phyloP scores from a whole-genome alignment of 441 rosid species.

The Erodium texanum region DNA sequence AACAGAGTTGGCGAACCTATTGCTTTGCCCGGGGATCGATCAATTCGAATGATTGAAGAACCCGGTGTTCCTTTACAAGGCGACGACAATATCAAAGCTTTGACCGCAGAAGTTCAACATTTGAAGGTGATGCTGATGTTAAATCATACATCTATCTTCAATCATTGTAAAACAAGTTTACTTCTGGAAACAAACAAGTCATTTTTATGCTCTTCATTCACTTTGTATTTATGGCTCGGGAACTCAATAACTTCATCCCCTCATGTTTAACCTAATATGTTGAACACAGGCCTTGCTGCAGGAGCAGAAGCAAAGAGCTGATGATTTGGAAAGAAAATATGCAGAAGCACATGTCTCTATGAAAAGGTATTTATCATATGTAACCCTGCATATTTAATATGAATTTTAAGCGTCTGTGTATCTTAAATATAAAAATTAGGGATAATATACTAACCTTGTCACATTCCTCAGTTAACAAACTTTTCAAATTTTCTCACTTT shows the following conservation, averaged over 20 bases:
- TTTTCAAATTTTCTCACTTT: too few relatives aligned
- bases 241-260: neutral
- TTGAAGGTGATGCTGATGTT: slow-evolving; percentile 3
- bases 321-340: slow-evolving; percentile 50
- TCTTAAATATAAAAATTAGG: too few relatives aligned
- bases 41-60: neutral
- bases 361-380: slow-evolving; percentile 43
- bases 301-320: slow-evolving; percentile 69
- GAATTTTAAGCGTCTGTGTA: too few relatives aligned
- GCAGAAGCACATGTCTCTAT: slow-evolving; percentile 57
- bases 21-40: neutral
- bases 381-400: neutral
- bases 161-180: too few relatives aligned
- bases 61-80: neutral
- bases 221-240: neutral
- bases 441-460: too few relatives aligned
- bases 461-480: too few relatives aligned
- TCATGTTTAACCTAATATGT: slow-evolving; percentile 4
- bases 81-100: neutral
- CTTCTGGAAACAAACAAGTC: too few relatives aligned
- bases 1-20: neutral
- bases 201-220: neutral
- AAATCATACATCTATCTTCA: neutral
- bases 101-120: neutral
- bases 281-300: slow-evolving; percentile 41